Evolutionary conservation across 805 yeast species (phyloP).

Genomic region (Ogataea populi-albae): DNA sequence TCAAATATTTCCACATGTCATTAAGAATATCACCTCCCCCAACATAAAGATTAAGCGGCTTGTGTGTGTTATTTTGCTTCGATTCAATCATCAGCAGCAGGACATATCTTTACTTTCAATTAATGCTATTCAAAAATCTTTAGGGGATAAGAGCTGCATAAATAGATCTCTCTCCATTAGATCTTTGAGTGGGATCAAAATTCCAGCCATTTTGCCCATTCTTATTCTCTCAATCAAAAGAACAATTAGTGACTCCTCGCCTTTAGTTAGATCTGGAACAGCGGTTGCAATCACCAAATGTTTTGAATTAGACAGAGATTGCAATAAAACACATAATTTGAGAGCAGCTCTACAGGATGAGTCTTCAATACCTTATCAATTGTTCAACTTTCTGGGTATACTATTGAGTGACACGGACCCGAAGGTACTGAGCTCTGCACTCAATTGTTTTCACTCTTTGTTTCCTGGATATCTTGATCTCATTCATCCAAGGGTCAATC

Average conservation of each 20-base stretch:
- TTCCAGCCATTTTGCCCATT: slow-evolving; percentile 79
- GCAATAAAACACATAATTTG: slow-evolving; percentile 17
- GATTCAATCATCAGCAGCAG: slow-evolving; percentile 80
- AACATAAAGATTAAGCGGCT: slow-evolving; percentile 65
- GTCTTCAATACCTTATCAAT: slow-evolving; percentile 44
- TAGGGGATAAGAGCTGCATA: slow-evolving; percentile 66
- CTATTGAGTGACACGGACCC: slow-evolving; percentile 65
- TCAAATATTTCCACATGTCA: slow-evolving; percentile 75
- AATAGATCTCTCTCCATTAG: slow-evolving; percentile 71
- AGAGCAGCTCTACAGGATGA: slow-evolving; percentile 21
- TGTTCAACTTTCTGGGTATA: slow-evolving; percentile 46
- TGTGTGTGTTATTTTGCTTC: slow-evolving; percentile 69
- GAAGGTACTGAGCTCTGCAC: slow-evolving; percentile 66
- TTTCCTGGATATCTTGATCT: slow-evolving; percentile 58
- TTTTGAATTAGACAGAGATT: slow-evolving; percentile 33
- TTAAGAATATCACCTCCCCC: slow-evolving; percentile 76
- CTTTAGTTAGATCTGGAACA: slow-evolving; percentile 75
- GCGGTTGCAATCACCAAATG: slow-evolving; percentile 72
- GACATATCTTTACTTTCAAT: slow-evolving; percentile 87
- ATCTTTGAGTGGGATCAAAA: slow-evolving; percentile 77
- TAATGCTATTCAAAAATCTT: slow-evolving; percentile 84
- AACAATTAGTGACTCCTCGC: slow-evolving; percentile 65
- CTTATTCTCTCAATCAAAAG: slow-evolving; percentile 69
- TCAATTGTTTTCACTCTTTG: slow-evolving; percentile 52
- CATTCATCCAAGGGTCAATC: slow-evolving; percentile 68